These are phyloP conservation scores for Leccinum broughii DNA, from an alignment of 768 basidiomycete species.

Conservation along the genomic window DNA sequence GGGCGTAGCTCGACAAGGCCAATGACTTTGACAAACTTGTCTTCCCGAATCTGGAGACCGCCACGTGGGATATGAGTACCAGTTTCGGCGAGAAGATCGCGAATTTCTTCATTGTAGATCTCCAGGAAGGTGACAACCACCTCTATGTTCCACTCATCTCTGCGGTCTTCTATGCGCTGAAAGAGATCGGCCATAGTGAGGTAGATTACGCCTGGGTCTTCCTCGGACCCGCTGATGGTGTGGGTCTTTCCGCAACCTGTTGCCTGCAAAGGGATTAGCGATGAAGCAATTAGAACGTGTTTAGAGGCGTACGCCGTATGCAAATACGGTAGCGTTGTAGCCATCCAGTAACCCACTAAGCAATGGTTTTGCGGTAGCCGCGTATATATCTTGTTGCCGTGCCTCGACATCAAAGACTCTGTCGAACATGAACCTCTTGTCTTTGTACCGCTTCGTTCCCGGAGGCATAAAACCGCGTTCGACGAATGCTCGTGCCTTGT, in stretches of 20 bases:
- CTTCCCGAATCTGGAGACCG: conserved; percentile 91
- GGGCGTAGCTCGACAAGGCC: conserved; percentile 84
- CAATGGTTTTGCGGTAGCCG: conserved; percentile 81
- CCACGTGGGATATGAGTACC: conserved; percentile 66
- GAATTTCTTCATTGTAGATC: conserved; percentile 99
- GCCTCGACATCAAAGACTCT: conserved; percentile 83
- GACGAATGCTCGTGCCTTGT: conserved; percentile 74
- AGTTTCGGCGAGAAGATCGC: conserved; percentile 85
- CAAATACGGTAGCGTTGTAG: conserved; percentile 97
- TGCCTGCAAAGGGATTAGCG: conserved; percentile 55
- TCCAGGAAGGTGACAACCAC: conserved; percentile 95
- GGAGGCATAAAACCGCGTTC: conserved; percentile 85
- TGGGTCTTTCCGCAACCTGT: conserved; percentile 99
- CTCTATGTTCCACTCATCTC: conserved; percentile 81
- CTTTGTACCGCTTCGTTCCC: conserved; percentile 92
- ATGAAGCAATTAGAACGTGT: conserved; percentile 6
- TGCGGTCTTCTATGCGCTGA: conserved; percentile 84
- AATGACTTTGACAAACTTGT: conserved; percentile 88
- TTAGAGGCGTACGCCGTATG: conserved; percentile 81
- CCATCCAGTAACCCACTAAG: conserved; percentile 87
- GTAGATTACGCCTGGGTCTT: conserved; percentile 92
- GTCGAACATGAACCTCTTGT: conserved; percentile 97
- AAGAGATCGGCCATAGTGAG: conserved; percentile 97
- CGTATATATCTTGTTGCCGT: conserved; percentile 85
- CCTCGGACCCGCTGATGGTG: conserved; percentile 91